These are phyloP conservation scores for Pyricularia sp. DNA, from an alignment of 2,329 filamentous ascomycete species.

Conservation along the genomic window DNA sequence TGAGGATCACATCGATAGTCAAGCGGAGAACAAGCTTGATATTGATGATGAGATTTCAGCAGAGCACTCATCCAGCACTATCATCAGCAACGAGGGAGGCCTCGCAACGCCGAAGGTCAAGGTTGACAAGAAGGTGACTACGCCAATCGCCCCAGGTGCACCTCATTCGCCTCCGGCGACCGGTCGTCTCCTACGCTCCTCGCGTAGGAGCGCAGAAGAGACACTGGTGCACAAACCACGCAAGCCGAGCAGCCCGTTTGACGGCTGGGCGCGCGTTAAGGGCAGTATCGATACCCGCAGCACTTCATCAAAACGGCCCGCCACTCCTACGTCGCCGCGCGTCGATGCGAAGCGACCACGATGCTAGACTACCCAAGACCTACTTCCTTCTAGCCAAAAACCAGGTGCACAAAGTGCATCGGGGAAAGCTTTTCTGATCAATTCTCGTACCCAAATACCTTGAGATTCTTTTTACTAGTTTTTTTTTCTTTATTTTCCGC, in stretches of 20 bases:
- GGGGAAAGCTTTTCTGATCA: neutral
- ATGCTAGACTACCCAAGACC: neutral
- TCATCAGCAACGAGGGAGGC: neutral
- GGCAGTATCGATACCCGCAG: slow-evolving; percentile 18
- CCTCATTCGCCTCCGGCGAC: slow-evolving; percentile 52
- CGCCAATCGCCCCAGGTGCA: slow-evolving; percentile 41
- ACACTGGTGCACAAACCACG: slow-evolving; percentile 22
- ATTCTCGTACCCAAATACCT: neutral
- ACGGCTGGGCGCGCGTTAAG: slow-evolving; percentile 57
- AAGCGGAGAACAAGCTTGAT: neutral
- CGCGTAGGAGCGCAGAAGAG: slow-evolving; percentile 33
- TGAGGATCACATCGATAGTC: slow-evolving; percentile 30
- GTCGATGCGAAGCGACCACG: neutral
- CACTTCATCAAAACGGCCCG: neutral
- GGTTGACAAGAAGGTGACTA: slow-evolving; percentile 21
- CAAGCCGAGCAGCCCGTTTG: slow-evolving; percentile 42
- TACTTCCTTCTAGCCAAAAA: neutral
- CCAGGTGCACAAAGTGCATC: neutral
- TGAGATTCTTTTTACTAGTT: neutral
- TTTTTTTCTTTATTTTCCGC: neutral
- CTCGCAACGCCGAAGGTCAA: slow-evolving; percentile 24
- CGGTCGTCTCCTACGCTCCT: slow-evolving; percentile 42
- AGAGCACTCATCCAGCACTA: slow-evolving; percentile 8
- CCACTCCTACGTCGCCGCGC: neutral
- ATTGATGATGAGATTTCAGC: neutral